These are phyloP conservation scores for Gleditsia sinensis DNA, from an alignment of 306 rosid species.

Conservation along the genomic window DNA sequence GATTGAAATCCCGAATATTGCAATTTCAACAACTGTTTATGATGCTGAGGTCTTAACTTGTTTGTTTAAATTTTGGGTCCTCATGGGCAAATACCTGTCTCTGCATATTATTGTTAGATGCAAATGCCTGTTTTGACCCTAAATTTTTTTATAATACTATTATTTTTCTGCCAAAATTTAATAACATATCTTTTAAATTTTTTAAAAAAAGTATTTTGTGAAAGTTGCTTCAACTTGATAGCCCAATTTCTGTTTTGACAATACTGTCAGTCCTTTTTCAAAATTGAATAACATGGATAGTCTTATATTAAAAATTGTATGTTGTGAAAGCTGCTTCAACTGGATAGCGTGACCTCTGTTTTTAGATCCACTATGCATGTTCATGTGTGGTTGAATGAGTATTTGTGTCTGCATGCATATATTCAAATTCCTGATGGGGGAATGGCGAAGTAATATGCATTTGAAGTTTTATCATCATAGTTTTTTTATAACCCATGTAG, in stretches of 20 bases:
- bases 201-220: not conserved
- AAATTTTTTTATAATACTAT: no score
- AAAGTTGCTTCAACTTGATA: no score
- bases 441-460: not conserved
- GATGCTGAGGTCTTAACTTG: not conserved
- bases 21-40: no score
- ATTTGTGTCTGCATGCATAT: not conserved
- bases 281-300: not conserved
- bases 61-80: constrained; percentile 3
- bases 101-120: not conserved
- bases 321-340: constrained; percentile 4
- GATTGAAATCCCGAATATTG: no score
- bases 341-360: not conserved
- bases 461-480: not conserved
- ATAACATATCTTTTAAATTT: not conserved
- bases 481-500: constrained; percentile 10
- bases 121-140: not conserved
- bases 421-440: constrained; percentile 10
- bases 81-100: not conserved
- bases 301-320: not conserved
- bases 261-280: not conserved
- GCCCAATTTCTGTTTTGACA: no score
- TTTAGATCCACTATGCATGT: not conserved
- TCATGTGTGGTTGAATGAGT: not conserved
- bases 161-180: not conserved